Conservation (phyloP, 495 filamentous ascomycete species). For the Tuber umbilicatum region DNA sequence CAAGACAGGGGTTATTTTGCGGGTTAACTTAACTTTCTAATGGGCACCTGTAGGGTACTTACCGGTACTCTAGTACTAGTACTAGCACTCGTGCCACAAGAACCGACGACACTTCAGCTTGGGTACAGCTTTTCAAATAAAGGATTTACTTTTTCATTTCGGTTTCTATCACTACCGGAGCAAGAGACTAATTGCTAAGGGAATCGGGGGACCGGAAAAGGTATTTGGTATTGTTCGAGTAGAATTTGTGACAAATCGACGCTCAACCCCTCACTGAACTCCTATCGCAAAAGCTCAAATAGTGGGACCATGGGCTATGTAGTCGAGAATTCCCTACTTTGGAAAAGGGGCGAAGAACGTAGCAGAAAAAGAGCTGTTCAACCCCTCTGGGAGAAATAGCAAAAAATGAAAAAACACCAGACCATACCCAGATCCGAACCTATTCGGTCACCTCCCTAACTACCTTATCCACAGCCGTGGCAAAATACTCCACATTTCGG, state of each 20-base stretch:
- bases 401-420: neutral
- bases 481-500: slow-evolving; percentile 85
- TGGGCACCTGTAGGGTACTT: too few species aligned
- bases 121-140: neutral
- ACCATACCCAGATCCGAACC: neutral
- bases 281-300: neutral
- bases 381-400: neutral
- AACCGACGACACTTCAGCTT: neutral
- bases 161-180: neutral
- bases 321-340: neutral
- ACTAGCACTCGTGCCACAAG: neutral
- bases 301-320: too few species aligned
- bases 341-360: neutral
- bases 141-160: neutral
- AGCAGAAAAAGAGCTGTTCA: neutral
- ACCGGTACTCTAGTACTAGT: too few species aligned
- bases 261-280: neutral
- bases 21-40: too few species aligned
- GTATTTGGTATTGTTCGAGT: neutral
- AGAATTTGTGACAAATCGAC: neutral
- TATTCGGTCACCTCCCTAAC: slow-evolving; percentile 51
- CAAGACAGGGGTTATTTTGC: neutral
- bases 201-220: neutral
- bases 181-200: neutral
- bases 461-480: slow-evolving; percentile 76